Evolutionary conservation across 306 rosid genomes (phyloP).

Genomic region (Ochetophila trinervis): DNA sequence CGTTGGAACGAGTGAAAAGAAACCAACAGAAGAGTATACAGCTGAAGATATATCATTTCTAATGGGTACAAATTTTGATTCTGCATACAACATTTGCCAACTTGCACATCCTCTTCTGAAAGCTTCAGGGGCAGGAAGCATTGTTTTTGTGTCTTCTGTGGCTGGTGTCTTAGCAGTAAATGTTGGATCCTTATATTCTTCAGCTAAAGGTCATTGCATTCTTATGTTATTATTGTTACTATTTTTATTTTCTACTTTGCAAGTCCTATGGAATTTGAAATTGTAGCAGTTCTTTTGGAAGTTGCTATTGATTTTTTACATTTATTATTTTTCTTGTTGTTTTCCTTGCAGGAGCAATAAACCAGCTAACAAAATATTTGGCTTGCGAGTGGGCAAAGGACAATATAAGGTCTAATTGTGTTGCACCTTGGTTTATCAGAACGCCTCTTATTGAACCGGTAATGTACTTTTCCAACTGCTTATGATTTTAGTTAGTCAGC

Average conservation of each 20-base stretch:
- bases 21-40: constrained; percentile 22
- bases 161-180: constrained; percentile 17
- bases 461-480: background rate
- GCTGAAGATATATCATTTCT: constrained; percentile 31
- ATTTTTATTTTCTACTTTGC: background rate
- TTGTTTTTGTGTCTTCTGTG: constrained; percentile 39
- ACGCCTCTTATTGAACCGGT: background rate
- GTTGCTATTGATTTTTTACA: background rate
- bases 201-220: constrained; percentile 39
- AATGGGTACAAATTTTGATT: constrained; percentile 39
- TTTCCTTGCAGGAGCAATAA: background rate
- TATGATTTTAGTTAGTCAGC: no score
- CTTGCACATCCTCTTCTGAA: constrained; percentile 51
- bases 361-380: background rate
- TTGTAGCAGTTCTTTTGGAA: background rate
- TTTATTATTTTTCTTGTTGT: background rate
- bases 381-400: constrained; percentile 1
- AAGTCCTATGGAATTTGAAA: background rate
- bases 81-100: constrained; percentile 37
- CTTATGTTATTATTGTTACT: no score
- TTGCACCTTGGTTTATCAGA: background rate
- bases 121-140: constrained; percentile 37
- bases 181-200: constrained; percentile 18
- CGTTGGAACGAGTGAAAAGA: constrained; percentile 3
- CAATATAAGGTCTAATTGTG: background rate